Conservation (phyloP, 2,329 filamentous ascomycete species). For the Aspergillus candidus region DNA sequence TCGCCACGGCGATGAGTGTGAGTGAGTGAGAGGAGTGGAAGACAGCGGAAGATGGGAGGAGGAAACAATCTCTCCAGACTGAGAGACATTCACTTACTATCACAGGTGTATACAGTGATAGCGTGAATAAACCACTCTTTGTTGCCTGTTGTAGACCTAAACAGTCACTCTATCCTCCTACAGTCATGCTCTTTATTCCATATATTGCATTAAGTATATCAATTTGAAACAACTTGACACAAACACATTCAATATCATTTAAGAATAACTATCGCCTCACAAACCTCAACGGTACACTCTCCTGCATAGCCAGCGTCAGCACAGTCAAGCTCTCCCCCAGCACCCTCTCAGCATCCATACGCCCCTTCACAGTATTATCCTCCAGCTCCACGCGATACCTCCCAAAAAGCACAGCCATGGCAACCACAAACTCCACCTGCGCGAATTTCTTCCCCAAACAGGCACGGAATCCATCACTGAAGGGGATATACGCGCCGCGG, state of each 20-base stretch:
- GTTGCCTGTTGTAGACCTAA: no score
- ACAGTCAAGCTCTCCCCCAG: conserved; percentile 9
- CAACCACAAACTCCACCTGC: conserved; percentile 20
- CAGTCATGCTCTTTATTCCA: no score
- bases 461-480: conserved; percentile 17
- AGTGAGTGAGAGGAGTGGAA: not conserved
- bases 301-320: conserved; percentile 13
- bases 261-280: conserved; percentile 1
- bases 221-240: no score
- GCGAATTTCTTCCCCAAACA: conserved; percentile 23
- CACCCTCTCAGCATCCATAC: conserved; percentile 4
- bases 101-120: no score
- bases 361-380: conserved; percentile 1
- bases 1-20: conserved; percentile 1
- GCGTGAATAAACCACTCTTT: no score
- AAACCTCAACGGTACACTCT: conserved; percentile 14
- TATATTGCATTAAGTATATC: no score
- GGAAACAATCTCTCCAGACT: no score
- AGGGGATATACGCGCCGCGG: conserved; percentile 17
- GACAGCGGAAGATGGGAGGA: not conserved
- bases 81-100: no score
- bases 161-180: no score
- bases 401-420: conserved; percentile 10
- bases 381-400: conserved; percentile 13
- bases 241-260: no score